Conservation (phyloP, 176 grass and related monocot genomes). For the Musa beccarii region DNA sequence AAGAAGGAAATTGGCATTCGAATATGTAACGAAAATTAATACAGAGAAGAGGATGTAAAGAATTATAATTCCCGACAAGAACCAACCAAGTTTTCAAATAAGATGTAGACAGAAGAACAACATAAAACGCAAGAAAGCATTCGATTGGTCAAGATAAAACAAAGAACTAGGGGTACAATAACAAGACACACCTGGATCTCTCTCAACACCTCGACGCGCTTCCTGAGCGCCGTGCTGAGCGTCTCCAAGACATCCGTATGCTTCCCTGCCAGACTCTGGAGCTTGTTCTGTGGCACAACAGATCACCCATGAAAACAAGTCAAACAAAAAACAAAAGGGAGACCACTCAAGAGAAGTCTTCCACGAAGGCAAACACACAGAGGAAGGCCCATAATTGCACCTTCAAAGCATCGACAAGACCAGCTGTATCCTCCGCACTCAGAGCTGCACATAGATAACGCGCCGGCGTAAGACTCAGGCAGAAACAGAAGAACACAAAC, state of each 20-base stretch:
- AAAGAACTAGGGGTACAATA: no score
- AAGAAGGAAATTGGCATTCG: no score
- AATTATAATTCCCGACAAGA: no score
- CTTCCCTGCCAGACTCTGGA: conserved; percentile 9
- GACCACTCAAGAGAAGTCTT: background rate
- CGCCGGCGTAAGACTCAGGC: background rate
- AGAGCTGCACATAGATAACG: background rate
- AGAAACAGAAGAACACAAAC: background rate
- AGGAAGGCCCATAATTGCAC: background rate
- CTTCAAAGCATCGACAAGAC: conserved; percentile 1
- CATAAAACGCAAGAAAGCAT: background rate
- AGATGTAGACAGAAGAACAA: background rate
- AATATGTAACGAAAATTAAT: no score
- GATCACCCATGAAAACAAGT: background rate
- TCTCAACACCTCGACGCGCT: conserved; percentile 15
- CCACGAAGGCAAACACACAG: background rate
- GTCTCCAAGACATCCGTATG: background rate
- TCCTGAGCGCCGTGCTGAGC: background rate
- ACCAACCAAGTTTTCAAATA: no score
- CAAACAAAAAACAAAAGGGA: background rate
- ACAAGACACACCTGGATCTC: conserved; percentile 6
- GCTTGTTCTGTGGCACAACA: no score
- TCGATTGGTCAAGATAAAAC: no score
- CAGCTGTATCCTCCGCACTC: background rate
- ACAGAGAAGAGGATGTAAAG: no score